Percentiles rank a stretch among this genome's conserved stretches.
phyloP scores from a whole-genome alignment of 352 stramenopile species.

The Phytopythium ostracodes region DNA sequence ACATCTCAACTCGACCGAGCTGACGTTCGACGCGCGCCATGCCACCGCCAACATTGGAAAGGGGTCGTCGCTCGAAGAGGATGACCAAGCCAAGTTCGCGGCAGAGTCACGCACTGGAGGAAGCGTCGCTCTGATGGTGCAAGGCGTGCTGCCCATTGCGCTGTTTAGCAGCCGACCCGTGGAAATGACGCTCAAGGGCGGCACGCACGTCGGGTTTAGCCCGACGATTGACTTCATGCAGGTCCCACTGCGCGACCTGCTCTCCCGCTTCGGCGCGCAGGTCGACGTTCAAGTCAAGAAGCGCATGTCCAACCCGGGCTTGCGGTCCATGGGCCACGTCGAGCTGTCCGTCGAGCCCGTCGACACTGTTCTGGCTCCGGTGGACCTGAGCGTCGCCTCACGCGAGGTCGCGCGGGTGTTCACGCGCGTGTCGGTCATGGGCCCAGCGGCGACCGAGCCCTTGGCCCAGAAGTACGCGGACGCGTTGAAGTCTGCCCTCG shows the following conservation, averaged over 20 bases:
- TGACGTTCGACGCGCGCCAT: constrained; percentile 28
- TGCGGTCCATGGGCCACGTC: constrained; percentile 28
- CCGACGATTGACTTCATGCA: constrained; percentile 65
- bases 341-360: constrained; percentile 22
- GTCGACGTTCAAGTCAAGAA: constrained; percentile 28
- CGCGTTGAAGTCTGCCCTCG: constrained; percentile 25
- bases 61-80: neutral
- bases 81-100: constrained; percentile 12
- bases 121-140: constrained; percentile 62
- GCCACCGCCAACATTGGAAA: constrained; percentile 1
- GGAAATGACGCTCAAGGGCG: constrained; percentile 35
- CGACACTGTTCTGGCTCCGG: constrained; percentile 16
- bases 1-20: constrained; percentile 40
- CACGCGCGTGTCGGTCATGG: constrained; percentile 42
- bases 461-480: constrained; percentile 31
- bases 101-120: constrained; percentile 47
- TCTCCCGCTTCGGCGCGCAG: constrained; percentile 40
- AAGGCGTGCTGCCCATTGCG: constrained; percentile 49
- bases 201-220: constrained; percentile 62
- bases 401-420: constrained; percentile 25
- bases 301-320: constrained; percentile 50
- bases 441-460: constrained; percentile 26
- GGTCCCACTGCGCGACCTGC: constrained; percentile 27
- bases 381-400: constrained; percentile 37
- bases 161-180: constrained; percentile 25